Conservation (phyloP, 2,329 filamentous ascomycete species). For the Penicillium frequentans region DNA sequence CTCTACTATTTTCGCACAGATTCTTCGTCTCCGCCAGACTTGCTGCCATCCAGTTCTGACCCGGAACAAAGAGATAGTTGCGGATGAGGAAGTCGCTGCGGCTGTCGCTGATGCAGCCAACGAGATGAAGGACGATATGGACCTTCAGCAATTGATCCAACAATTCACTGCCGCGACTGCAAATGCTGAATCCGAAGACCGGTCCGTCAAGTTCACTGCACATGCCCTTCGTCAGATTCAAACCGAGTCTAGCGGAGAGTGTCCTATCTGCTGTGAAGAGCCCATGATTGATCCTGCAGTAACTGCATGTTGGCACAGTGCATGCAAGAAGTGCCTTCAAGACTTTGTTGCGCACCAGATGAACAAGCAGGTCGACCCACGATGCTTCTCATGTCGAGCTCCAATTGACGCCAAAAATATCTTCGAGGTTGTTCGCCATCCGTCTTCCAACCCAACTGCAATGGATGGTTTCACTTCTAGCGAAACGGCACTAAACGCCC, state of each 20-base stretch:
- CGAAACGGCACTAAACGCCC: slow-evolving; percentile 37
- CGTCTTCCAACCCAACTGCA: slow-evolving; percentile 44
- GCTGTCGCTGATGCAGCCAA: slow-evolving; percentile 75
- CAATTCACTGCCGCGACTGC: slow-evolving; percentile 74
- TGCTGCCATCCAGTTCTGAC: slow-evolving; percentile 93
- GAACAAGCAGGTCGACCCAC: slow-evolving; percentile 70
- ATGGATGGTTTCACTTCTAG: slow-evolving; percentile 45
- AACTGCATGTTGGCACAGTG: slow-evolving; percentile 96
- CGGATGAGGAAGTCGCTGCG: slow-evolving; percentile 83
- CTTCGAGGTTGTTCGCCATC: slow-evolving; percentile 85
- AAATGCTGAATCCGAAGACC: slow-evolving; percentile 49
- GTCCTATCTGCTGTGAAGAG: slow-evolving; percentile 91
- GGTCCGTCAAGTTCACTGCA: slow-evolving; percentile 72
- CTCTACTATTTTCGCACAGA: slow-evolving; percentile 96
- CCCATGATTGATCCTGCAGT: slow-evolving; percentile 94
- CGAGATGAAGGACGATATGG: slow-evolving; percentile 92
- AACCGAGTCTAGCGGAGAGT: slow-evolving; percentile 83
- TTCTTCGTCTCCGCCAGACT: slow-evolving; percentile 85
- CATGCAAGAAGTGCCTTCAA: slow-evolving; percentile 89
- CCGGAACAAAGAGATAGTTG: slow-evolving; percentile 77
- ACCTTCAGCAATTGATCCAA: slow-evolving; percentile 80
- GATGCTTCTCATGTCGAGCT: slow-evolving; percentile 89
- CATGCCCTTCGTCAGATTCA: slow-evolving; percentile 90
- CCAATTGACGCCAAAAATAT: slow-evolving; percentile 78
- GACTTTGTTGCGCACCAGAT: slow-evolving; percentile 86